A percentile compares a stretch with the other conserved stretches of the same genome.
These are phyloP conservation scores for Umbelopsis sp. DNA, from an alignment of 192 early-diverging fungal species.

Conservation along the genomic window DNA sequence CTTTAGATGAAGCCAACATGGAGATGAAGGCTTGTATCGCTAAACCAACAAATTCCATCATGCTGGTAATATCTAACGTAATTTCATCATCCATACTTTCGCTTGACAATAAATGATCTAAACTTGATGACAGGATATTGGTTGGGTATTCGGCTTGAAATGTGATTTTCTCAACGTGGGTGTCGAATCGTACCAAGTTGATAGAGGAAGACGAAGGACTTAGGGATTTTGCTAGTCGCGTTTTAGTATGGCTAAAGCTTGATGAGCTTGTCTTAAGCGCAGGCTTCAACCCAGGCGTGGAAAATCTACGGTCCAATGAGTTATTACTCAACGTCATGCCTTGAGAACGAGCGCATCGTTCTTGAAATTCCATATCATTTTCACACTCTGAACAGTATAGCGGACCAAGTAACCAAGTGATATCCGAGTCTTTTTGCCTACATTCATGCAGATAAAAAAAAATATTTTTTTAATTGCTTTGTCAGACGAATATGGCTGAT, in stretches of 20 bases:
- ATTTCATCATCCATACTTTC: background rate
- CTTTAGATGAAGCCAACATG: background rate
- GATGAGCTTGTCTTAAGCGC: background rate
- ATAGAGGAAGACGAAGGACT: background rate
- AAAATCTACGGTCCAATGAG: background rate
- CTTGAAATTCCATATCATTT: conserved; percentile 12
- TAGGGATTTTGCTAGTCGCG: background rate
- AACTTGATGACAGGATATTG: background rate
- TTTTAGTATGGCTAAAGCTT: background rate
- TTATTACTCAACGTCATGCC: background rate
- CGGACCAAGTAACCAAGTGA: conserved; percentile 35
- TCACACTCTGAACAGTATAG: conserved; percentile 10
- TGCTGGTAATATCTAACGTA: background rate
- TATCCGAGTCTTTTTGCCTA: conserved; percentile 47
- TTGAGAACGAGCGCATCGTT: conserved; percentile 12
- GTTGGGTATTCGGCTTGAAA: conserved; percentile 11
- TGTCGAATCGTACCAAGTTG: conserved; percentile 9
- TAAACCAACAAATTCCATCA: background rate
- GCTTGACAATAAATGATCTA: background rate
- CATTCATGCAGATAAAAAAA: background rate
- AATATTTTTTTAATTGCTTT: background rate
- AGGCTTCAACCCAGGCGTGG: background rate
- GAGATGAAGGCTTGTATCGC: conserved; percentile 1
- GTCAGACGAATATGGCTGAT: background rate
- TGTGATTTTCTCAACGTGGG: conserved; percentile 6